A percentile compares a stretch with the other conserved stretches of the same genome.
phyloP scores from a whole-genome alignment of 352 stramenopile genomes.

The Phytophthora pluvialis region DNA sequence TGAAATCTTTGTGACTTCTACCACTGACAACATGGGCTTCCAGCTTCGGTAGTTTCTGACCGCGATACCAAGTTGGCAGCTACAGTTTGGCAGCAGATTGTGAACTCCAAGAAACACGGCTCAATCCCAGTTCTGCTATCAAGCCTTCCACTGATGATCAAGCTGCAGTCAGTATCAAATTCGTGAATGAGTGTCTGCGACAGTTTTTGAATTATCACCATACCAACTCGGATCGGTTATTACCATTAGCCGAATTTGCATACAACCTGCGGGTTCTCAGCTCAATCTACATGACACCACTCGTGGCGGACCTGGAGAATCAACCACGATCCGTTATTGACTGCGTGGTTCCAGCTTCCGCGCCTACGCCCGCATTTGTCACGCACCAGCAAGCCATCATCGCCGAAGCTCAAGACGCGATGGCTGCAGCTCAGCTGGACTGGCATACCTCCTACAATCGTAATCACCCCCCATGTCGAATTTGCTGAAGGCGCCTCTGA shows the following conservation, averaged over 20 bases:
- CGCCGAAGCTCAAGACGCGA: background rate
- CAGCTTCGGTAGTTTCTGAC: background rate
- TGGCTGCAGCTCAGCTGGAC: background rate
- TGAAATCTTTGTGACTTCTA: too few relatives aligned
- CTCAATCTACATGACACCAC: background rate
- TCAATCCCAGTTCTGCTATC: background rate
- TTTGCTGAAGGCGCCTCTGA: background rate
- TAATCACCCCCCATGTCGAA: background rate
- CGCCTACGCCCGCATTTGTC: background rate
- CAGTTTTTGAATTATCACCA: background rate
- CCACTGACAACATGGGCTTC: too few relatives aligned
- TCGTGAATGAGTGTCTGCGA: background rate
- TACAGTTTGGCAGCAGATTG: background rate
- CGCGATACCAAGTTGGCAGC: background rate
- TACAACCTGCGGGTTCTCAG: constrained; percentile 1
- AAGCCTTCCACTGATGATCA: background rate
- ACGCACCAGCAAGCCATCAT: background rate
- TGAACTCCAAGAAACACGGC: too few relatives aligned
- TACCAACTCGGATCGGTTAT: background rate
- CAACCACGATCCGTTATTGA: background rate
- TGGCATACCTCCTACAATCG: background rate
- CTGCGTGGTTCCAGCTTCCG: background rate
- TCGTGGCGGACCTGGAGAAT: background rate
- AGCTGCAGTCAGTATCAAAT: background rate
- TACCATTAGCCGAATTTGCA: background rate